Evolutionary conservation across 1,284 basidiomycete species (phyloP).

Genomic region (Trichosporon sp.): DNA sequence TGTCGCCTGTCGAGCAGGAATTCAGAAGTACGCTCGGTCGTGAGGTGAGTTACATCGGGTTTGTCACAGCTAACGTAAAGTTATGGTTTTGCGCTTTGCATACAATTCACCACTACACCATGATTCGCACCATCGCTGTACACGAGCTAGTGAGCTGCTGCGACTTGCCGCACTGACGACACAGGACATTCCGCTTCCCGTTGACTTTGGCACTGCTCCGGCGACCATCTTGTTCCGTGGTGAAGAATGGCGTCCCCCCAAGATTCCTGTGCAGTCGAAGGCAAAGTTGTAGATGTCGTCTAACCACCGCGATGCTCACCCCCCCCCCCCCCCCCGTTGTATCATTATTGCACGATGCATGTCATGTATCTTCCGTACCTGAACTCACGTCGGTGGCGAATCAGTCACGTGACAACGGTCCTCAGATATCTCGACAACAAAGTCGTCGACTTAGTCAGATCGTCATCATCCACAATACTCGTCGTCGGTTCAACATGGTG

Average conservation of each 20-base stretch:
- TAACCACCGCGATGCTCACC: too few species aligned
- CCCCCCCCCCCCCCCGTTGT: neutral
- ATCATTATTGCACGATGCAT: constrained; percentile 10
- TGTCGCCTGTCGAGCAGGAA: constrained; percentile 49
- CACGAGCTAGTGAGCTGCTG: constrained; percentile 49
- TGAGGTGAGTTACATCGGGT: constrained; percentile 40
- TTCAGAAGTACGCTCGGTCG: constrained; percentile 47
- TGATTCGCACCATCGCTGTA: constrained; percentile 53
- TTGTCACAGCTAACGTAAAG: constrained; percentile 28
- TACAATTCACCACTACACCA: constrained; percentile 54
- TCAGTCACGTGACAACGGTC: neutral
- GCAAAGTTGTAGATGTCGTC: constrained; percentile 30
- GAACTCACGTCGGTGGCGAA: constrained; percentile 6
- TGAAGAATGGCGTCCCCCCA: constrained; percentile 32
- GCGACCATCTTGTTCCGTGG: constrained; percentile 49
- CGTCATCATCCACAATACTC: neutral
- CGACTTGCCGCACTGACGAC: neutral
- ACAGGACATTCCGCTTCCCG: constrained; percentile 46
- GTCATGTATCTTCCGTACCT: neutral
- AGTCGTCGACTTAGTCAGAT: neutral
- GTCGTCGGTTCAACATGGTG: constrained; percentile 27
- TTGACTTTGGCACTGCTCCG: constrained; percentile 54
- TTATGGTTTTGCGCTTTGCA: constrained; percentile 54
- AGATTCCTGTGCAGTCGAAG: constrained; percentile 17
- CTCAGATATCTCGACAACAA: neutral